Percentiles rank a stretch among this genome's conserved stretches.
Conservation (phyloP, 177 flowering plant species). For the Vitis hybrid region DNA sequence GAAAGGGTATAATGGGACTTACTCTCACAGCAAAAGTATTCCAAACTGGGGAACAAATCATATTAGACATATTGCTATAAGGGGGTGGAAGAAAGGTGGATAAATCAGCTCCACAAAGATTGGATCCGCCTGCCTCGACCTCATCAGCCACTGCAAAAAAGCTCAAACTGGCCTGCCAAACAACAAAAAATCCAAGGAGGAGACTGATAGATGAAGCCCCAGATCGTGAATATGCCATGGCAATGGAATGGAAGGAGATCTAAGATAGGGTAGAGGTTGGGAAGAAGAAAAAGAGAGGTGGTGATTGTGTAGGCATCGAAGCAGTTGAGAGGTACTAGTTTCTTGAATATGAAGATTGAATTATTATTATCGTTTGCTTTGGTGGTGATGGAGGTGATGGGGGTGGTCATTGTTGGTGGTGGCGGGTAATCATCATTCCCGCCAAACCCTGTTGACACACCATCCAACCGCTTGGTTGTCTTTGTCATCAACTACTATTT, state of each 20-base stretch:
- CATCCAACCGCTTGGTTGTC: background rate
- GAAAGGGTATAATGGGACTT: constrained; percentile 17
- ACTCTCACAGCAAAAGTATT: constrained; percentile 58
- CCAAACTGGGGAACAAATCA: constrained; percentile 60
- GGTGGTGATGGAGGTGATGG: constrained; percentile 14
- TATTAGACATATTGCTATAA: constrained; percentile 35
- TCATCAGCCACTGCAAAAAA: constrained; percentile 10
- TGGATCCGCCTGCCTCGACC: constrained; percentile 11
- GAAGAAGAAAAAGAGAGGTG: constrained; percentile 3
- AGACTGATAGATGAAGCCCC: constrained; percentile 2
- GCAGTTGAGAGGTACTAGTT: constrained; percentile 35
- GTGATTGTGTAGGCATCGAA: constrained; percentile 15
- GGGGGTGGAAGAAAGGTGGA: constrained; percentile 56
- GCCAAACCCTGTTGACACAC: constrained; percentile 17
- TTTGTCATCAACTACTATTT: too few relatives aligned
- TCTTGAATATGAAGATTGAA: constrained; percentile 29
- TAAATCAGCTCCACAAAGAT: constrained; percentile 37
- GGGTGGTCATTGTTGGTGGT: constrained; percentile 25
- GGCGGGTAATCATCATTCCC: constrained; percentile 36
- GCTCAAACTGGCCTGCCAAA: background rate
- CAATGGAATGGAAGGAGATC: background rate
- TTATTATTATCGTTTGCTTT: background rate
- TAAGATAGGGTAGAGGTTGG: background rate
- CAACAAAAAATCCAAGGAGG: constrained; percentile 6
- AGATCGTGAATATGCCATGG: constrained; percentile 25